Base-by-base conservation (phyloP, 305 asterid species). In the Striga hermonthica region DNA sequence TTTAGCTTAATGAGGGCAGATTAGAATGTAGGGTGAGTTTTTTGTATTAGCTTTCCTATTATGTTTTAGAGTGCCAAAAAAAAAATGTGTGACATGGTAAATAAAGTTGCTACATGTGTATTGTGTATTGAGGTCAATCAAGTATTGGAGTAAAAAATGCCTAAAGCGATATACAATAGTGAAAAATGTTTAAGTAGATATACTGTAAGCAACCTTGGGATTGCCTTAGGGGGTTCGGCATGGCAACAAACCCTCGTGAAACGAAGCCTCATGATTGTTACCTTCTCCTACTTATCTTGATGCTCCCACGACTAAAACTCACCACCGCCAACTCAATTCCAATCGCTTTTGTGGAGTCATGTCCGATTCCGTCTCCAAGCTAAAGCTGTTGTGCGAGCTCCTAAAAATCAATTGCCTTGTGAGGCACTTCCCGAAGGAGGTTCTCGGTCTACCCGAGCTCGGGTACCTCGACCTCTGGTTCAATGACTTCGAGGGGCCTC, bases 371-470 rank as follows among this genome's bases (percentile, higher is more conserved):
- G 47, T 90, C 22, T 39, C 38, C 13, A 81, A 72, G n/a, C 67
- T 88, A 5, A 68, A 5, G 28, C 68, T 81, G 37, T 67, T 93
- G 0, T 63, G 69, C 62, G 99, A 93, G 86, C 52, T 90, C 67
- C 50, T 88, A 60, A 93, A 97, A 84, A 93, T 90, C 78, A 93
- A 93, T 11, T 86, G 99, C 0, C 80, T 93, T 11, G 97, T 88
- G 4, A 97, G 97, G 0, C 72, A 83, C 1, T 93, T 93, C 57
- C 99, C 99, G 0, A 56, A 77, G 35, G 88, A 75, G 10, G 87
- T 93, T 38, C 60, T 90, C 0, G 80, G 60, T 6, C 66, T 88
- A n/a, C 95, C 89, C 0, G 63, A 76, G 0, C 86, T 93, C 59
- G 84, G 83, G 60, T 93, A 54, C 56, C 83, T 93, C 7, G 99